Conservation (phyloP, 495 filamentous ascomycete species). For the Massariosphaeria phaeospora region DNA sequence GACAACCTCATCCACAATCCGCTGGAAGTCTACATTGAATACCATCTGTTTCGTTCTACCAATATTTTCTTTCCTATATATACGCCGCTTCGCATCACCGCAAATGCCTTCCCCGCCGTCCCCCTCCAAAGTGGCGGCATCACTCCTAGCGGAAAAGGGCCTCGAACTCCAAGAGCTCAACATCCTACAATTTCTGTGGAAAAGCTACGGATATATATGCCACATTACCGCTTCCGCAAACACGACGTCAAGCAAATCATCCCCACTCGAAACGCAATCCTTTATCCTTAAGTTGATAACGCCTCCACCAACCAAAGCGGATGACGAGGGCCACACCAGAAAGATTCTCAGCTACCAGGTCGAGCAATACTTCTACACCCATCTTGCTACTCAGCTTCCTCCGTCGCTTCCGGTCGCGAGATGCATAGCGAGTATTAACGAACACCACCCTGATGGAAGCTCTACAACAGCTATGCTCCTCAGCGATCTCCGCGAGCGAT, state of each 20-base stretch:
- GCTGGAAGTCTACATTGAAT: neutral
- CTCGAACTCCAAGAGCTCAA: conserved; percentile 20
- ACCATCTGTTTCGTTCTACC: neutral
- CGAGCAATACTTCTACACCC: conserved; percentile 47
- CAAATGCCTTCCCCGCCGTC: conserved; percentile 17
- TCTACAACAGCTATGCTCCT: conserved; percentile 35
- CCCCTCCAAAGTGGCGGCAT: conserved; percentile 5
- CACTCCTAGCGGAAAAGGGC: conserved; percentile 17
- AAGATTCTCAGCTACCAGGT: conserved; percentile 48
- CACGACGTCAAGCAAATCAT: conserved; percentile 5
- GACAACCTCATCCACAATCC: conserved; percentile 1
- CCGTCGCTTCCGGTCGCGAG: conserved; percentile 33
- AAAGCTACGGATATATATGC: conserved; percentile 46
- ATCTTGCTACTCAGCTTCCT: conserved; percentile 36
- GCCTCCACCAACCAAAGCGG: conserved; percentile 23
- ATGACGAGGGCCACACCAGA: conserved; percentile 44
- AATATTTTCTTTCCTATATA: neutral
- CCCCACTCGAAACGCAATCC: conserved; percentile 11
- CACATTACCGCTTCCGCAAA: conserved; percentile 36
- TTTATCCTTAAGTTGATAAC: conserved; percentile 45
- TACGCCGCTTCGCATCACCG: neutral
- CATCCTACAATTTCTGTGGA: conserved; percentile 40
- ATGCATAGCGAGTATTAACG: conserved; percentile 35
- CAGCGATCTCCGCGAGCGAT: conserved; percentile 36
- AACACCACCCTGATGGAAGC: conserved; percentile 28